Base-by-base conservation (phyloP, 2,329 filamentous ascomycete species). In the Ceratocystiopsis brevicomis region DNA sequence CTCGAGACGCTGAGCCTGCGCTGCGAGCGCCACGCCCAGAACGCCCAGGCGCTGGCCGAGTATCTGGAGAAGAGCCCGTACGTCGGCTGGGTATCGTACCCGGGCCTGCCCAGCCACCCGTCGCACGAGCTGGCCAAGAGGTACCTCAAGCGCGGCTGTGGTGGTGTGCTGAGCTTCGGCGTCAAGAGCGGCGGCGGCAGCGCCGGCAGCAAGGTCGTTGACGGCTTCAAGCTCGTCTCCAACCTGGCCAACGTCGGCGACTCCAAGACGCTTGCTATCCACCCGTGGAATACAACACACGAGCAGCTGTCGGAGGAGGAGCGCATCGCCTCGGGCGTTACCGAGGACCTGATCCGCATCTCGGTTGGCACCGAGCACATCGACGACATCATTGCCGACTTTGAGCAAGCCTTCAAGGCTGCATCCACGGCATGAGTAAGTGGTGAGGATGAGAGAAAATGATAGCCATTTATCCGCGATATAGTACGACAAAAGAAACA, bases 241-340 rank as follows among this genome's bases (percentile, higher is more conserved):
- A 95, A 96, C 63, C 66, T 96, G 52, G 90, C 90, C 45, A 98
- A 98, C 58, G 87, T 96, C 25, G 88, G 88, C 45, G 88, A 96
- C 59, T 83, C 82, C 40, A 96, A 96, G 72, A 93, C 87, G 8
- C 67, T 95, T 49, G 87, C 87, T 19, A 93, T 95, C 53, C 87
- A 95, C 62, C 88, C 88, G 18, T 94, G 86, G 84, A 82, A 78
- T 6, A 95, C 88, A 3, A 96, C 88, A 3, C 88, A 96, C 60
- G 82, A 93, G 67, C 88, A 96, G 65, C 69, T 96, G 45, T 76
- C 68, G 19, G 81, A 88, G 30, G 71, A 86, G 57, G 88, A 95
- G 68, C 84, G 78, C 62, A 58, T 70, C 42, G 76, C 66, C 56
- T 88, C 83, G 18, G 88, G 88, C 53, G 84, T 90, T 12, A 90